Evolutionary conservation across 2,329 filamentous ascomycete genomes (phyloP), one percentile per base, ranked within the genome.

Genomic region (Penicillium sp.): DNA sequence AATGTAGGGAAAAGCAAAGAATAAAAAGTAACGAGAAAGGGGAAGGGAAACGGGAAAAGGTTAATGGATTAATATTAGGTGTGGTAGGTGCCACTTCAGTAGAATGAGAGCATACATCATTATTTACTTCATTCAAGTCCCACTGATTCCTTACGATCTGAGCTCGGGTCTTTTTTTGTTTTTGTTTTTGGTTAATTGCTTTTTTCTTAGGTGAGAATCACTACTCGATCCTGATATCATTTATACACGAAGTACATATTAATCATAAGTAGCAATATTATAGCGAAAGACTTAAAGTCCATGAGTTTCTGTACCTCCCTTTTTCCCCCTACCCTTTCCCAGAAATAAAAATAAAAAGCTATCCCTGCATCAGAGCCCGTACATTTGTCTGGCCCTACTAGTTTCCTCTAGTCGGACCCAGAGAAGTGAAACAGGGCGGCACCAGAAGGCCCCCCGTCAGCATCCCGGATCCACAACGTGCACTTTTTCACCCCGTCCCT

Each of bases 381-480:
- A 54, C 48, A 56, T 26, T 26, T 47, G 33, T n/a, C 44, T 54
- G 44, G 37, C 46, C 41, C 43, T 27, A 51, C 53, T 41, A 49
- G 45, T 50, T 45, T 44, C 44, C 52, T 54, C 49, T 62, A 66
- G 63, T 61, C 53, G 56, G 58, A 56, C 51, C 61, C 57, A 67
- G 62, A 58, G 61, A 65, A 64, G 63, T 57, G 58, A 66, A 68
- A 68, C 61, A 57, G 63, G 66, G 60, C 65, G 62, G 67, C 68
- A 66, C 67, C 62, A 71, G 67, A 72, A 67, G 69, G 62, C 58
- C 65, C 65, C 63, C 66, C 63, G 62, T 67, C 64, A 68, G 62
- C 59, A 60, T 47, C 46, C 49, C 59, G 67, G 67, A 64, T 70
- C 69, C 67, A 70, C 69, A 69, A 64, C 66, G 62, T 70, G 62